Conservation (phyloP, 75 land plant genomes). For the Selaginella moellendorffii region DNA sequence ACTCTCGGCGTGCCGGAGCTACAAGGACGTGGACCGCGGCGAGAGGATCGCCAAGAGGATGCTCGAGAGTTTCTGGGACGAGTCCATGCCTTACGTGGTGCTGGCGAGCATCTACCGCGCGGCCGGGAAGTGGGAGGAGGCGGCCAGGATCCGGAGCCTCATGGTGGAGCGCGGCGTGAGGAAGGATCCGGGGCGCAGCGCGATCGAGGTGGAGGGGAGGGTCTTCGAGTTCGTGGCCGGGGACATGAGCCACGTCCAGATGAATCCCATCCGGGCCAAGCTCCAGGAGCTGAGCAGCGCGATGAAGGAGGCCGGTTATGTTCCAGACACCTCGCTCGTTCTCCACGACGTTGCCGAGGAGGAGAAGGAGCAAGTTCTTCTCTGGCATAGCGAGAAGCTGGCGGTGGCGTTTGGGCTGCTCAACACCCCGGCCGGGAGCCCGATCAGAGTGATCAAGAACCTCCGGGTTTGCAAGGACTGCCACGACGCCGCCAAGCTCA, state of each 20-base stretch:
- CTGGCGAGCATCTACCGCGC: not conserved
- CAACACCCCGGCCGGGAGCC: not conserved
- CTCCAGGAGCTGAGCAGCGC: not conserved
- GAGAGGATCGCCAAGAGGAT: no score
- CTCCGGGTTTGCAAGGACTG: conserved; percentile 1
- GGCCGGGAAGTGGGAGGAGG: not conserved
- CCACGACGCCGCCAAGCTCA: not conserved
- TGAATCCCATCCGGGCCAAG: not conserved
- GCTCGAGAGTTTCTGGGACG: no score
- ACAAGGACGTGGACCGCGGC: no score
- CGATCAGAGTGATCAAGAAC: not conserved
- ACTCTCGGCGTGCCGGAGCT: conserved; percentile 18
- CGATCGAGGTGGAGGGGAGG: not conserved
- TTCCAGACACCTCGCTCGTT: not conserved
- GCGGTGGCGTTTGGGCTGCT: not conserved
- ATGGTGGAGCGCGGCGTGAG: not conserved
- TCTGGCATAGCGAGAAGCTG: not conserved
- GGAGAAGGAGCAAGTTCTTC: not conserved
- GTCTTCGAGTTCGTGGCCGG: not conserved
- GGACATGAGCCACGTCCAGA: not conserved
- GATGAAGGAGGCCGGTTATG: not conserved
- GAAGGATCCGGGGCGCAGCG: not conserved
- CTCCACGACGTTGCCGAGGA: not conserved
- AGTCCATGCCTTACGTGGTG: no score
- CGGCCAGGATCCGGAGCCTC: not conserved